Evolutionary conservation across 2,329 filamentous ascomycete genomes (phyloP), one percentile per base, ranked within the genome.

Genomic region (Arthroderma sp.): DNA sequence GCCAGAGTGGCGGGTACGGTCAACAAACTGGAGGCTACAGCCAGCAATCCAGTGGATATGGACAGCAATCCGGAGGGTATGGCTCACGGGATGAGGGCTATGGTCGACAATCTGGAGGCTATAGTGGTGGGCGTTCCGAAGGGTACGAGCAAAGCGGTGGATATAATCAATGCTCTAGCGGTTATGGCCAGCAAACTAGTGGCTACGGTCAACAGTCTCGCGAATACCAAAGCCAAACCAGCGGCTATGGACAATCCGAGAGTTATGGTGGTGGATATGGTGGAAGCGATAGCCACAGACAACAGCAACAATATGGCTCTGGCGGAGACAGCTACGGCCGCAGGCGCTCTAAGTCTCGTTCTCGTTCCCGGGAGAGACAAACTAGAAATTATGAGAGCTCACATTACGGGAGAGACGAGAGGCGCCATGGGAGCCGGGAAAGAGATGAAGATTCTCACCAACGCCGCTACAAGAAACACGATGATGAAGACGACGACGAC

Each of bases 381-480:
- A 36, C 41, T 8, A 44, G 46, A 11, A 45, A 47, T n/a, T 49
- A 52, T 37, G 34, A 44, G 32, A 44, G 46, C 30, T 43, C 46
- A 9, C 33, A 38, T 15, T 38, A 50, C 41, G 48, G 42, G 22
- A 40, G 34, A 5, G 50, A 54, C n/a, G 44, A 48, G 7, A 46
- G 50, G 11, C 51, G 50, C 15, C 49, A 50, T 42, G 53, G 53
- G 11, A 54, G 54, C 43, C 48, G 43, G 11, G 55, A 59, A 38
- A 45, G 51, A 40, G 50, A 45, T 7, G 46, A 47, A 8, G 43
- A 48, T 22, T 15, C 27, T 3, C 43, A 48, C n/a, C 31, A 44
- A 11, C 38, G 38, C 5, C 38, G 36, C 29, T 40, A 48, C 40
- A 42, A 45, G 29, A 43, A 49, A 9, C 9, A 43, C 2, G 28